Evolutionary conservation across 306 rosid species (phyloP), one percentile per base, ranked within the genome.

Genomic region (Prosopis cineraria): DNA sequence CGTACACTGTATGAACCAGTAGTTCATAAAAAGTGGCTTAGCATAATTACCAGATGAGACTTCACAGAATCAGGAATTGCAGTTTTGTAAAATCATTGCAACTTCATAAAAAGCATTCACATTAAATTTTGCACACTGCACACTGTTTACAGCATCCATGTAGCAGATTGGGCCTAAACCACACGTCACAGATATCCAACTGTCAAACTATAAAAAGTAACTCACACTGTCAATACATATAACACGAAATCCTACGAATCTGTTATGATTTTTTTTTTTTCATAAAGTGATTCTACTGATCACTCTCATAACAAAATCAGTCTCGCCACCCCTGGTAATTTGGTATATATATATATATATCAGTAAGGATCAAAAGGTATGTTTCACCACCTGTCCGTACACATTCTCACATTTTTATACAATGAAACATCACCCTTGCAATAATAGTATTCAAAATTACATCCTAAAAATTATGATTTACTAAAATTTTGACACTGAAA

Each of bases 171-270:
- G 24, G 68, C 43, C 43, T 5, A 33, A 62, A 31, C 5, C 68
- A 34, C 19, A 22, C 14, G 39, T 34, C 43, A 63, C 25, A 33
- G 37, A 73, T 59, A 22, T 48, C 66, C 65, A 63, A 70, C 34
- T 74, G 33, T 63, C 48, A 70, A 25, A 60, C 69, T 63, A 74
- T 52, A 63, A 70, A 79, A 50, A 20, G 5, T 68, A 68, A 67
- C 76, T 44, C 17, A 37, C 16, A 37, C 1, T 3, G 67, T 36
- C 56, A 56, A 3, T n/a, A 37, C 6, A 3, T 48, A 19, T 48
- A 48, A 48, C 24, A 50, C 7, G 58, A 50, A 50, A 50, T 9
- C 55, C 24, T 17, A 50, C 11, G 58, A 50, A n/a, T 19, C 8
- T 16, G 55, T 6, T 48, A 8, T 45, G 2, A 19, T 48, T 17